Conservation (phyloP, 2,329 filamentous ascomycete species). For the Fusarium sp. region DNA sequence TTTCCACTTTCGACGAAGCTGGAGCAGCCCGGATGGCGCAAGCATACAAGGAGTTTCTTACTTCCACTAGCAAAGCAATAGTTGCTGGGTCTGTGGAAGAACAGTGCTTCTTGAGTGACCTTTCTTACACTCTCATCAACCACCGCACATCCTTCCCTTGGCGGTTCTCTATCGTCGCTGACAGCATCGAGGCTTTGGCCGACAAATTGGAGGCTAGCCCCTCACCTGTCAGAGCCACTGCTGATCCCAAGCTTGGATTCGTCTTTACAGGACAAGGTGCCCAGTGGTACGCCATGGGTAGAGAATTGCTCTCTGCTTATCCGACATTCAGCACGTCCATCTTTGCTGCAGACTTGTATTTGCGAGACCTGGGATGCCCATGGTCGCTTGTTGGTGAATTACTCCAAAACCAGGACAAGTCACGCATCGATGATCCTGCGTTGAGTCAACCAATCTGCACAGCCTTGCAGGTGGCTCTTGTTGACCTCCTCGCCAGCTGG, state of each 20-base stretch:
- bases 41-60: not conserved
- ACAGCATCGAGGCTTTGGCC: not conserved
- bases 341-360: not conserved
- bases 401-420: not conserved
- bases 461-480: constrained; percentile 60
- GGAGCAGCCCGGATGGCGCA: not conserved
- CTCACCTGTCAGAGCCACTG: not conserved
- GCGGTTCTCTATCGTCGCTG: not conserved
- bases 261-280: constrained; percentile 29
- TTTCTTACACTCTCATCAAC: not conserved
- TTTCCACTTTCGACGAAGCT: constrained; percentile 4
- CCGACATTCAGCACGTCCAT: not conserved
- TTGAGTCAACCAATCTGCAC: constrained; percentile 62
- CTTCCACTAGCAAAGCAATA: not conserved
- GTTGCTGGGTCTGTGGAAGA: not conserved
- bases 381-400: constrained; percentile 3
- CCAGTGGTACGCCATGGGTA: constrained; percentile 18
- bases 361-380: not conserved
- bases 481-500: constrained; percentile 46
- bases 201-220: not conserved
- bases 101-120: not conserved
- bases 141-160: constrained; percentile 3
- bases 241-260: not conserved
- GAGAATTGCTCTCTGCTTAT: constrained; percentile 1
- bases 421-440: constrained; percentile 43